Evolutionary conservation across 2,329 filamentous ascomycete genomes (phyloP).

Genomic region (Epichloe gansuensis): DNA sequence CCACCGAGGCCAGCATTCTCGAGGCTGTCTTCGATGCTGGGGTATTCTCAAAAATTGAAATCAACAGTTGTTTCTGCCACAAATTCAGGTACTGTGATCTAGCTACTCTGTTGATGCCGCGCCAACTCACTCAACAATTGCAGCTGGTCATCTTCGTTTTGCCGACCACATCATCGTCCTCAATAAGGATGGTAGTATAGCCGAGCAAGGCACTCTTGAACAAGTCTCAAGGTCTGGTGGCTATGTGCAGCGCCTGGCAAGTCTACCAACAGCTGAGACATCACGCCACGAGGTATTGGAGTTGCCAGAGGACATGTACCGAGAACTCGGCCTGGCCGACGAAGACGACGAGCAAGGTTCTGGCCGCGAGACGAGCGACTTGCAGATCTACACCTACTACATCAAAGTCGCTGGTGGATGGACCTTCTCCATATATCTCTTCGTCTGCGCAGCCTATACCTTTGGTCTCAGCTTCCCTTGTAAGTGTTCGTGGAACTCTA

Average conservation of each 20-base stretch:
- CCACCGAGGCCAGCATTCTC: slow-evolving; percentile 26
- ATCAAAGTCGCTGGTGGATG: slow-evolving; percentile 9
- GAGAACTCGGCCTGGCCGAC: slow-evolving; percentile 9
- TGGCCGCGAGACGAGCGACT: slow-evolving; percentile 8
- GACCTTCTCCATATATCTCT: slow-evolving; percentile 8
- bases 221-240: slow-evolving; percentile 4
- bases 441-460: slow-evolving; percentile 10
- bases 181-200: slow-evolving; percentile 11
- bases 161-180: slow-evolving; percentile 15
- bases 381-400: slow-evolving; percentile 11
- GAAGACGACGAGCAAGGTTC: slow-evolving; percentile 8
- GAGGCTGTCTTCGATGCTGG: slow-evolving; percentile 20
- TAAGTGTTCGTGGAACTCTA: neutral
- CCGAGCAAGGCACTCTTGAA: slow-evolving; percentile 11
- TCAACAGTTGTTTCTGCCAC: slow-evolving; percentile 17
- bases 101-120: neutral
- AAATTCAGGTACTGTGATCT: slow-evolving; percentile 12
- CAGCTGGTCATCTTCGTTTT: slow-evolving; percentile 12
- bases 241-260: slow-evolving; percentile 3
- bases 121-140: neutral
- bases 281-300: slow-evolving; percentile 4
- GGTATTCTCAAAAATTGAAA: slow-evolving; percentile 17
- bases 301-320: slow-evolving; percentile 9
- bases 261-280: neutral
- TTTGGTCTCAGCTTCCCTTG: slow-evolving; percentile 13